Base-by-base conservation (phyloP, 306 rosid species). In the Rosa lucieae region DNA sequence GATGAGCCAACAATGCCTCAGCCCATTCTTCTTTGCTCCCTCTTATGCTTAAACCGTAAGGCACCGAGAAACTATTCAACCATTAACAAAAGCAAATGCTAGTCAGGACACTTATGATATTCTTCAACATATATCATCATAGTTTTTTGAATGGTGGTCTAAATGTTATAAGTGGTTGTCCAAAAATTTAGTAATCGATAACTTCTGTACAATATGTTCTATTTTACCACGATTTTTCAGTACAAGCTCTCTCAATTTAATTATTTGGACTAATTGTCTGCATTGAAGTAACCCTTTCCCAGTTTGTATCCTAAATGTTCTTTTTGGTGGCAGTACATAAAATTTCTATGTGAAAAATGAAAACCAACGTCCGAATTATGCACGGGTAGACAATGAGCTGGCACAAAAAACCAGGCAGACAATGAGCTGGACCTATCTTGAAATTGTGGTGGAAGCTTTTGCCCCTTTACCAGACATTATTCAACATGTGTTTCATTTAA, bases 21-120 rank as follows among this genome's bases (percentile, higher is more conserved):
- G 91, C 97, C 98, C 98, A 92, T 74, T 85, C 61, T 82, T 94
- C 97, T 68, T 82, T 89, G 73, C 86, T 80, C 86, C 90, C 98
- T 80, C 90, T 77, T 77, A 81, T 76, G 94, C 98, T 94, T 63
- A 92, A 83, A 69, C 86, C 92, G 46, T 84, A 94, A 40, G 98
- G 98, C 86, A 90, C 94, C 2, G 98, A 43, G 89, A 92, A 94
- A 67, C 96, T 92, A 82, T 78, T 84, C 47, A 77, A 51, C 69
- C 85, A 87, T 58, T 75, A 53, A 39, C 29, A n/a, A 40, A 73
- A 15, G 18, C 13, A 71, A 80, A 40, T 9, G 43, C 10, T 10
- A 79, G 73, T 79, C 13, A 56, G 21, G 18, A 3, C 5, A 8
- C 10, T 6, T n/a, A 43, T 29, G 32, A 61, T 44, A 37, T 5